phyloP scores from a whole-genome alignment of 2,329 filamentous ascomycete genomes.

The Rachicladosporium sp. region DNA sequence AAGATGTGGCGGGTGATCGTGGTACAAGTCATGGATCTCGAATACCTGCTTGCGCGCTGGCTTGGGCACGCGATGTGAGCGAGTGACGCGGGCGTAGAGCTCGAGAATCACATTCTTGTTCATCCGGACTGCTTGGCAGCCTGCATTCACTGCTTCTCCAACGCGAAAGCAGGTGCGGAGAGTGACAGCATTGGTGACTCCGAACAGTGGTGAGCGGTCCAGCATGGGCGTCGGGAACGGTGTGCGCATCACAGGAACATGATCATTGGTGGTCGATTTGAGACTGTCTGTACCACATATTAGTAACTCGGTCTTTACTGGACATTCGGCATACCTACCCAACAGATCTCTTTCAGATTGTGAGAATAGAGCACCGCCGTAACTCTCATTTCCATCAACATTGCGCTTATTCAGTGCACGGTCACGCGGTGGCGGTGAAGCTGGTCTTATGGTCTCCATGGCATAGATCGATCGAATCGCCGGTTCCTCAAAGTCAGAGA shows the following conservation, averaged over 20 bases:
- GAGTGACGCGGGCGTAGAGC: constrained; percentile 49
- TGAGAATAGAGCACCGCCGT: constrained; percentile 18
- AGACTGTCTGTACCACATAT: background rate
- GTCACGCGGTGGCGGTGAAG: constrained; percentile 12
- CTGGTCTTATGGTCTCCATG: background rate
- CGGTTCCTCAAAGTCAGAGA: too few species aligned
- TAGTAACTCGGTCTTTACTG: background rate
- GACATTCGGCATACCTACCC: constrained; percentile 6
- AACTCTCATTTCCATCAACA: constrained; percentile 19
- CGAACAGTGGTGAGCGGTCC: constrained; percentile 43
- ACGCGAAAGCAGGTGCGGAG: constrained; percentile 53
- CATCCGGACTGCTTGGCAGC: constrained; percentile 33
- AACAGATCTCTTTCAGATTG: constrained; percentile 14
- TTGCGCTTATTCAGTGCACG: constrained; percentile 19
- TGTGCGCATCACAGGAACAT: constrained; percentile 36
- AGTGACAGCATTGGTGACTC: constrained; percentile 34
- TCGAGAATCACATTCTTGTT: constrained; percentile 44
- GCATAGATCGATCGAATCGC: too few species aligned
- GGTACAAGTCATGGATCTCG: constrained; percentile 51
- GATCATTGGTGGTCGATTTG: constrained; percentile 4
- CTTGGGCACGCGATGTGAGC: constrained; percentile 41
- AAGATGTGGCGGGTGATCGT: constrained; percentile 44
- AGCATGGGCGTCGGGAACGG: constrained; percentile 38
- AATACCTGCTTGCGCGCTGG: constrained; percentile 45
- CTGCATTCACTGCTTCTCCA: constrained; percentile 45